Evolutionary conservation across 192 early-diverging fungal genomes (phyloP).

Genomic region (Gonapodya prolifera): DNA sequence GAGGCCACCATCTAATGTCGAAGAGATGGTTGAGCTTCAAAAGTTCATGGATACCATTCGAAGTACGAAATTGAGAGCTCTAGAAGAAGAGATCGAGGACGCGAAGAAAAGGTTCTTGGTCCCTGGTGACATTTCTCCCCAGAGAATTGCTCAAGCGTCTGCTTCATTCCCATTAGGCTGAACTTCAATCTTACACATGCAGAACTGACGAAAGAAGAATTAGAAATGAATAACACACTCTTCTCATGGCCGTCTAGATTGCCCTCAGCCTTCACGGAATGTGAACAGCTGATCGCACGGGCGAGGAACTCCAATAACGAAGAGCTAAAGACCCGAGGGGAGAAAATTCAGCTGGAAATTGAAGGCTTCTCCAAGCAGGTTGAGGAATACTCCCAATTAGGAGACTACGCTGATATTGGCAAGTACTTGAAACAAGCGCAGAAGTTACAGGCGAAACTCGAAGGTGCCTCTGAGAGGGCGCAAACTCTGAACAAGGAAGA

Average conservation of each 20-base stretch:
- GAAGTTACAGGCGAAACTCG: slow-evolving; percentile 37
- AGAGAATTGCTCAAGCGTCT: slow-evolving; percentile 2
- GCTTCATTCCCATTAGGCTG: slow-evolving; percentile 18
- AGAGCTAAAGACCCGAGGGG: slow-evolving; percentile 36
- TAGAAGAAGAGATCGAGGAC: slow-evolving; percentile 43
- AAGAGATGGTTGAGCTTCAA: slow-evolving; percentile 46
- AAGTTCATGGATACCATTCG: slow-evolving; percentile 35
- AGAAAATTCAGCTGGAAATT: slow-evolving; percentile 33
- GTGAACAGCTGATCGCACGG: slow-evolving; percentile 26
- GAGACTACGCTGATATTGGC: slow-evolving; percentile 42
- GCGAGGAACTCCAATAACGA: slow-evolving; percentile 37
- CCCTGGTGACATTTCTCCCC: neutral
- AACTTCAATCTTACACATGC: slow-evolving; percentile 47
- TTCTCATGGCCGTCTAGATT: slow-evolving; percentile 47
- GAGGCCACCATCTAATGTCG: slow-evolving; percentile 31
- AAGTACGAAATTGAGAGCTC: slow-evolving; percentile 20
- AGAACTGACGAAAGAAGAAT: slow-evolving; percentile 40
- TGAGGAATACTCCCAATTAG: slow-evolving; percentile 41
- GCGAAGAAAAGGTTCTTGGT: slow-evolving; percentile 34
- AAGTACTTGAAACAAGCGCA: slow-evolving; percentile 49
- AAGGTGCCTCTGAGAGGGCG: slow-evolving; percentile 34
- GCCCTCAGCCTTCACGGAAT: slow-evolving; percentile 31
- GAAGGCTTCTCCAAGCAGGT: slow-evolving; percentile 46
- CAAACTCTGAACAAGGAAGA: slow-evolving; percentile 39
- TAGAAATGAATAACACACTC: slow-evolving; percentile 37